Evolutionary conservation across 768 basidiomycete species (phyloP), one percentile per base, ranked within the genome.

Genomic region (Ramaria sp.): DNA sequence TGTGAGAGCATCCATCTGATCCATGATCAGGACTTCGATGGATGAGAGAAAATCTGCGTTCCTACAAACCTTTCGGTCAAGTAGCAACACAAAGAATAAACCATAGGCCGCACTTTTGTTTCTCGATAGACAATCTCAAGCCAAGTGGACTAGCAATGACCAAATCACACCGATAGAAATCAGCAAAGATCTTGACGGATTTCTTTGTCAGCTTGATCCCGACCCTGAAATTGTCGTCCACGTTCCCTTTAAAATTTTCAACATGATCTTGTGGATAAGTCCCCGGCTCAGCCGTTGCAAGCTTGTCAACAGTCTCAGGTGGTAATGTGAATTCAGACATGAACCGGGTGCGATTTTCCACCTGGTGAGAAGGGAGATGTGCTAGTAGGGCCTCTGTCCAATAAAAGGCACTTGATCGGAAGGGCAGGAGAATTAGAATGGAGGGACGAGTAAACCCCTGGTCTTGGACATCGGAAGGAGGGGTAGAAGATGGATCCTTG

Each of bases 381-480:
- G 81, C 71, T 2, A 82, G 83, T 51, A 97, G 71, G 24, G 86
- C 81, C n/a, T 75, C 73, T 58, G 93, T 71, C 89, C 94, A 97
- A 53, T 79, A 74, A 5, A 86, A 70, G 0, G 89, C 94, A 48
- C 82, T 83, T 38, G 89, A 90, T 48, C 96, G 91, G 72, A 97
- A 92, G 1, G 96, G 96, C 9, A 94, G 78, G 55, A 98, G 81
- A 59, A 99, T 71, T 44, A 99, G 86, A 27, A 95, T 74, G 18
- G 95, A 93, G 9, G 96, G 95, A 5, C 96, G 87, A 6, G 94
- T 96, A 70, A 97, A 98, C 25, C 95, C 95, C 75, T 98, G 96
- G 64, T 99, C 96, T 69, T 90, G 89, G 13, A 88, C 77, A 57
- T 89, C 82, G 24, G 64, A 58, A 1, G 83, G 82, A 1, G 78